These are phyloP conservation scores for Candolleomyces efflorescens DNA, from an alignment of 768 basidiomycete genomes.

Conservation along the genomic window DNA sequence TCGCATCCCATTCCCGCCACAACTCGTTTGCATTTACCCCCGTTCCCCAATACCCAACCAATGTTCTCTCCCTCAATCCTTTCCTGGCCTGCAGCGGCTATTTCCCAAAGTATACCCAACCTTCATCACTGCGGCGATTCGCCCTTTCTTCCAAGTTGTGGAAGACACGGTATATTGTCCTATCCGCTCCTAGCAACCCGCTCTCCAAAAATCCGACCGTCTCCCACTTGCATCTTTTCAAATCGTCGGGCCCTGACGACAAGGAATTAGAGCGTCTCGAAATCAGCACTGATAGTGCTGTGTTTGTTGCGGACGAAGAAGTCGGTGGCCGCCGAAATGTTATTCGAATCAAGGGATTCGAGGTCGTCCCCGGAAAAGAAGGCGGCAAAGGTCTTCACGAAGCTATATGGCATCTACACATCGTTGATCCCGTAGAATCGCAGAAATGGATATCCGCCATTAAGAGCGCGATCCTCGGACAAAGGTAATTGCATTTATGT, in stretches of 20 bases:
- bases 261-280: conserved; percentile 70
- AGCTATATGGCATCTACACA: conserved; percentile 70
- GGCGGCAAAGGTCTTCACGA: conserved; percentile 14
- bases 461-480: conserved; percentile 66
- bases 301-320: conserved; percentile 65
- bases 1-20: conserved; percentile 32
- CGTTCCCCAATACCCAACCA: conserved; percentile 64
- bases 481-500: conserved; percentile 42
- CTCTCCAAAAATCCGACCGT: conserved; percentile 35
- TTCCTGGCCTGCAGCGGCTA: conserved; percentile 49
- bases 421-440: conserved; percentile 53
- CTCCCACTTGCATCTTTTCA: conserved; percentile 74
- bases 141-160: conserved; percentile 64
- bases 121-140: conserved; percentile 66
- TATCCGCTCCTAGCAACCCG: conserved; percentile 44
- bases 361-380: conserved; percentile 34
- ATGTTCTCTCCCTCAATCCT: conserved; percentile 43
- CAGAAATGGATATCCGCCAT: conserved; percentile 76
- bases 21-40: conserved; percentile 31
- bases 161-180: conserved; percentile 60
- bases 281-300: conserved; percentile 73
- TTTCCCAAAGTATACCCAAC: conserved; percentile 66
- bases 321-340: conserved; percentile 46
- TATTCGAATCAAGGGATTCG: conserved; percentile 64
- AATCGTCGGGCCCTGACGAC: conserved; percentile 52